These are phyloP conservation scores for Leccinum pellstonianum DNA, from an alignment of 768 basidiomycete genomes.

Conservation along the genomic window DNA sequence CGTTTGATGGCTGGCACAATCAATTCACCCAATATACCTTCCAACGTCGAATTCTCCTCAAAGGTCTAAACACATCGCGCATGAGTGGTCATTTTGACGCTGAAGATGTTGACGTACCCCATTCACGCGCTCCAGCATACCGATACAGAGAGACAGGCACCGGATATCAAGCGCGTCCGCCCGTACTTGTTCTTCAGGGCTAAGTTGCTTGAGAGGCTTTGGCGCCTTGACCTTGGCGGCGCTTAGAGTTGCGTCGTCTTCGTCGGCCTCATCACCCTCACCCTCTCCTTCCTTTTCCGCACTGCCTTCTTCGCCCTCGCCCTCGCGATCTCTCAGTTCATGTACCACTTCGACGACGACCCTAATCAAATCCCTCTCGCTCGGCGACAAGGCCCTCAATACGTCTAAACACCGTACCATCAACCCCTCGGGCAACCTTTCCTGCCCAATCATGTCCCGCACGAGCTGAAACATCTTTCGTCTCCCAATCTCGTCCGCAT, in stretches of 20 bases:
- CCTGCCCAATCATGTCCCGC: conserved; percentile 79
- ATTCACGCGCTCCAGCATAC: conserved; percentile 84
- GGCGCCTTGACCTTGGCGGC: conserved; percentile 11
- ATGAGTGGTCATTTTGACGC: not conserved
- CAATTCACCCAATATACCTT: conserved; percentile 71
- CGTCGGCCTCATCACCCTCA: conserved; percentile 15
- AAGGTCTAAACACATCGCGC: conserved; percentile 38
- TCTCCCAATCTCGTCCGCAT: conserved; percentile 88
- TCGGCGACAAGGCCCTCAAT: conserved; percentile 64
- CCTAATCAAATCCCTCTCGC: conserved; percentile 82
- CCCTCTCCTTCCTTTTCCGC: conserved; percentile 34
- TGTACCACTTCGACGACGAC: conserved; percentile 87
- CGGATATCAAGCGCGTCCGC: conserved; percentile 68
- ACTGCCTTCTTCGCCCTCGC: conserved; percentile 41
- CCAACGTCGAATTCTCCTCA: conserved; percentile 68
- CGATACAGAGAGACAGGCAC: conserved; percentile 75
- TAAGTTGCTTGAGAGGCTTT: conserved; percentile 39
- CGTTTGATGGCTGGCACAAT: conserved; percentile 89
- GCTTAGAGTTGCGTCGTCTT: conserved; percentile 7
- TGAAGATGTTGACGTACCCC: conserved; percentile 49
- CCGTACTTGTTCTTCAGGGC: conserved; percentile 56
- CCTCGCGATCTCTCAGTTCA: conserved; percentile 55
- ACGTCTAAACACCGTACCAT: conserved; percentile 82
- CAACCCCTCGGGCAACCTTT: conserved; percentile 64
- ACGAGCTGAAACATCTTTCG: conserved; percentile 85